Base-by-base conservation (phyloP, 805 yeast species). In the Dipodascus albidus region DNA sequence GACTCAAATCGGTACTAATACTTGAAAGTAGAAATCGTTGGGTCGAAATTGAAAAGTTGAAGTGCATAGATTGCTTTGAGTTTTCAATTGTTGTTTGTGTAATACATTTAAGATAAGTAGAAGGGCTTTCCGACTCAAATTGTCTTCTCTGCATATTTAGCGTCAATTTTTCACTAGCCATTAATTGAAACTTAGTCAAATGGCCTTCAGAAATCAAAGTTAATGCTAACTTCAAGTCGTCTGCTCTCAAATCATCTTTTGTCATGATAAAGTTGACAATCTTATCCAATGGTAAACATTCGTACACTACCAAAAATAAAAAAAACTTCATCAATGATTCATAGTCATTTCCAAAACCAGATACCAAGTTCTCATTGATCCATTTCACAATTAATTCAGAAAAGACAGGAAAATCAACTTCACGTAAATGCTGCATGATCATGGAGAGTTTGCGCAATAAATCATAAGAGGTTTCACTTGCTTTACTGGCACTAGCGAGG, bases 281-380 rank as follows among this genome's bases (percentile, higher is more conserved):
- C 1, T 66, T 57, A 15, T 67, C 62, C 2, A 77, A 49, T 1
- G 62, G 58, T 1, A 73, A 56, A 44, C 75, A 64, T 19, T 69
- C 73, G 52, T 72, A 67, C 11, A 69, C 54, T 0, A 76, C 59
- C 47, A 76, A 54, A 24, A 65, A 69, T n/a, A 68, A 53, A 3
- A 74, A 57, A 11, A 75, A 63, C 42, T 66, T 72, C 48, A 68
- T 57, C 52, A 71, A 67, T 22, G 65, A 57, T 1, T 69, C 66
- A 53, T 69, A 71, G 47, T 70, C 72, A 3, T 57, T 51, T 23
- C 57, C 57, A 3, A 55, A 51, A 50, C 55, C 55, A 50, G 64
- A 21, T 62, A 62, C 60, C 56, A 67, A 59, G 59, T 67, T 54
- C 61, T 62, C 58, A 50, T 65, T 31, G 59, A 63, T 53, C 73